Percentiles rank a stretch among this genome's conserved stretches.
phyloP scores from a whole-genome alignment of 495 filamentous ascomycete species.

The Penicillium maclennaniae region DNA sequence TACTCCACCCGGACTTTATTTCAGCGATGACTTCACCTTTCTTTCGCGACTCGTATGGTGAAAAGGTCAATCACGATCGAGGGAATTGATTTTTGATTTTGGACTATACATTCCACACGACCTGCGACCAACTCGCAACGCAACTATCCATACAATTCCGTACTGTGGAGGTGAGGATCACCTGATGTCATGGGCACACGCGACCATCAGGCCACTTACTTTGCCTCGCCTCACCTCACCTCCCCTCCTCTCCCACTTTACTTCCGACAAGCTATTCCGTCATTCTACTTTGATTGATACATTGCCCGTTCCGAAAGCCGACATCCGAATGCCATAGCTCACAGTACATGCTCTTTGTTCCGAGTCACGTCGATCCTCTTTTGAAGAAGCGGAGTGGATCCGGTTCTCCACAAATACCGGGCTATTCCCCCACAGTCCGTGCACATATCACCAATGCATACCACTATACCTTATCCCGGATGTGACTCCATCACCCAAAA shows the following conservation, averaged over 20 bases:
- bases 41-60: too few species aligned
- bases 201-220: conserved; percentile 1
- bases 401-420: neutral
- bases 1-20: conserved; percentile 28
- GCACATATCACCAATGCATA: neutral
- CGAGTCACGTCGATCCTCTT: neutral
- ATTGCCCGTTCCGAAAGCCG: neutral
- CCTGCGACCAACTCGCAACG: too few species aligned
- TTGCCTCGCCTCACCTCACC: neutral
- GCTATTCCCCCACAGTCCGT: neutral
- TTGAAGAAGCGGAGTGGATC: neutral
- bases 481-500: neutral
- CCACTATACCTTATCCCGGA: neutral
- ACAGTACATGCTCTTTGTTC: neutral
- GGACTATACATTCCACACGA: too few species aligned
- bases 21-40: neutral
- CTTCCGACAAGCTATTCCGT: neutral
- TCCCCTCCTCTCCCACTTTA: neutral
- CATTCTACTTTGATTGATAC: neutral
- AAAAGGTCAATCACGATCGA: neutral
- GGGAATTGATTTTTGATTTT: neutral
- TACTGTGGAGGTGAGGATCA: neutral
- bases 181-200: conserved; percentile 13
- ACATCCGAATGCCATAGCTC: neutral
- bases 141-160: neutral